Conservation (phyloP, 1,284 basidiomycete species). For the Volvariella surrecta region DNA sequence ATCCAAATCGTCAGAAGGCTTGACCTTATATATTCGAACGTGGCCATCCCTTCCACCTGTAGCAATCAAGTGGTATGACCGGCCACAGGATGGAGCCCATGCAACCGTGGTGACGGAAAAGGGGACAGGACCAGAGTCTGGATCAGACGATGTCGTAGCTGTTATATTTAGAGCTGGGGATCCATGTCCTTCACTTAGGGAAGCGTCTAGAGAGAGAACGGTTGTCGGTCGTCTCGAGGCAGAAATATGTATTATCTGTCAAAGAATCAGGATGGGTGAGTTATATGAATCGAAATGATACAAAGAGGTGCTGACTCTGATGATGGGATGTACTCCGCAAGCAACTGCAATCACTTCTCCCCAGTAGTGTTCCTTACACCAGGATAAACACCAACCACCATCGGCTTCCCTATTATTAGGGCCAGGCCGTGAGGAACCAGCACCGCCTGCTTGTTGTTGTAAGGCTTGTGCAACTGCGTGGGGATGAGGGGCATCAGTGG, state of each 20-base stretch:
- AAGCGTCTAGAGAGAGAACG: conserved; percentile 33
- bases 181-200: conserved; percentile 11
- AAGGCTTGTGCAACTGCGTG: conserved; percentile 54
- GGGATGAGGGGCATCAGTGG: conserved; percentile 47
- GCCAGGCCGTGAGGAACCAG: conserved; percentile 24
- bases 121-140: conserved; percentile 26
- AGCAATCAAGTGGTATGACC: conserved; percentile 87
- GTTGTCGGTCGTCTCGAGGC: conserved; percentile 42
- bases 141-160: conserved; percentile 11
- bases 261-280: background rate
- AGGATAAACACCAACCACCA: conserved; percentile 87
- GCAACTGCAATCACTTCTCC: conserved; percentile 79
- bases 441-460: conserved; percentile 34
- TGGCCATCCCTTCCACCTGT: conserved; percentile 81
- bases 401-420: conserved; percentile 65
- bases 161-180: background rate
- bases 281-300: conserved; percentile 5
- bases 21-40: conserved; percentile 81
- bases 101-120: conserved; percentile 72
- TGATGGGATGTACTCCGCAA: conserved; percentile 59
- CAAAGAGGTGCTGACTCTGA: conserved; percentile 47
- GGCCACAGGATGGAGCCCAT: conserved; percentile 89
- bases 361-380: conserved; percentile 94
- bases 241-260: conserved; percentile 44
- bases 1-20: conserved; percentile 33